phyloP scores from a whole-genome alignment of 2,329 filamentous ascomycete species.

The Aspergillus awamori region DNA sequence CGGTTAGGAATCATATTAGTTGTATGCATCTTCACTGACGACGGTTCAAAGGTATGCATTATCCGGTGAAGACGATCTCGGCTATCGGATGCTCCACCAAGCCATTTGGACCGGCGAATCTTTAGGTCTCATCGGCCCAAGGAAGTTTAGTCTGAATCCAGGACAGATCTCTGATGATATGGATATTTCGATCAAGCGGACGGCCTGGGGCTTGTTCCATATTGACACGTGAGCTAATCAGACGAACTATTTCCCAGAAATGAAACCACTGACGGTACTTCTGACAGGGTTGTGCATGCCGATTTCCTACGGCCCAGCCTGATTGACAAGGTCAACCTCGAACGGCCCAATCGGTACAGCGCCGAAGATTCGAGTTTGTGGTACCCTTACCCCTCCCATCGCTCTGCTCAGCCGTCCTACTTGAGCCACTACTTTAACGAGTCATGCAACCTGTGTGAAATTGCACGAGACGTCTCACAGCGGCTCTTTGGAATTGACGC shows the following conservation, averaged over 20 bases:
- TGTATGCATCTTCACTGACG: no score
- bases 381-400: constrained; percentile 39
- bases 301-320: constrained; percentile 39
- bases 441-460: constrained; percentile 37
- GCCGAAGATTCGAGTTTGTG: constrained; percentile 29
- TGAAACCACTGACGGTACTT: neutral
- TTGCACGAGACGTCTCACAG: constrained; percentile 40
- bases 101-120: constrained; percentile 39
- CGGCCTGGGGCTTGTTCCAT: constrained; percentile 44
- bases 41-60: constrained; percentile 35
- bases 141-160: constrained; percentile 24
- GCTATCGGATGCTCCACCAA: constrained; percentile 42
- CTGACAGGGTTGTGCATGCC: constrained; percentile 37
- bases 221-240: constrained; percentile 39
- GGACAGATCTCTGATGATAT: constrained; percentile 33
- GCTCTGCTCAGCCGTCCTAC: constrained; percentile 30
- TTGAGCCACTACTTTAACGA: constrained; percentile 38
- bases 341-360: constrained; percentile 21
- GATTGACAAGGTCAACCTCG: constrained; percentile 38
- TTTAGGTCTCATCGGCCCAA: constrained; percentile 36
- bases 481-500: constrained; percentile 32
- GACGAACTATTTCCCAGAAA: neutral
- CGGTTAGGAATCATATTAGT: no score
- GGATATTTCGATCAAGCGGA: constrained; percentile 34
- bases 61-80: constrained; percentile 39